Conservation (phyloP, 768 basidiomycete species). For the Tylopilus vinaceipallidus region DNA sequence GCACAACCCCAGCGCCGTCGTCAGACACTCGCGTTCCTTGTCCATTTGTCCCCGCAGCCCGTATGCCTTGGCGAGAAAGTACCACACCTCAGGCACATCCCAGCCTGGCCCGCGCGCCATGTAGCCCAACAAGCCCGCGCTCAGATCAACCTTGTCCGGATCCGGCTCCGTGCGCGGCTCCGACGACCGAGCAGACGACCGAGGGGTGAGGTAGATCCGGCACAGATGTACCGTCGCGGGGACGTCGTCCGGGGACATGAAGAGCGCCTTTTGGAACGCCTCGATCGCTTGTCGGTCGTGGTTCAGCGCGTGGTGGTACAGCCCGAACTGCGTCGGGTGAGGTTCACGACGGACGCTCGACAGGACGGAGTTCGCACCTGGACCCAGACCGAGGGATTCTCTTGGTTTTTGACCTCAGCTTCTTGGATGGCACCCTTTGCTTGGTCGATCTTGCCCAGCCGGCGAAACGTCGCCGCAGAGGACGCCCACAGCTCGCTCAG, state of each 20-base stretch:
- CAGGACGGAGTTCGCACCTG: constrained; percentile 56
- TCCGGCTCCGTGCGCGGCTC: constrained; percentile 22
- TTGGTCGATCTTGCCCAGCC: constrained; percentile 87
- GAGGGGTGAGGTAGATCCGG: constrained; percentile 60
- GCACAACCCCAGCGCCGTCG: constrained; percentile 61
- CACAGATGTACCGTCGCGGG: constrained; percentile 77
- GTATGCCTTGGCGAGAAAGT: constrained; percentile 80
- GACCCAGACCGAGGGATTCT: constrained; percentile 90
- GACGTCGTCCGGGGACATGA: constrained; percentile 78
- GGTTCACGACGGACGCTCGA: background rate
- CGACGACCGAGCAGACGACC: constrained; percentile 17
- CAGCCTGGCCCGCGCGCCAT: constrained; percentile 79
- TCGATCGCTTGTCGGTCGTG: constrained; percentile 64
- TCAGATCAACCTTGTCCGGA: constrained; percentile 66
- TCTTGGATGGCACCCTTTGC: constrained; percentile 90
- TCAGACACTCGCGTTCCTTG: constrained; percentile 72
- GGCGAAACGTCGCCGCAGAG: constrained; percentile 90
- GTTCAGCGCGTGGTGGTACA: constrained; percentile 64
- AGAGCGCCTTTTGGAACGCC: constrained; percentile 85
- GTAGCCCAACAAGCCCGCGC: constrained; percentile 75
- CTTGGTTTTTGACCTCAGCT: constrained; percentile 85
- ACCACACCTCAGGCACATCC: constrained; percentile 96
- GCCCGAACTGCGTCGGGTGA: constrained; percentile 52
- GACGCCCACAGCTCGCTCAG: constrained; percentile 90
- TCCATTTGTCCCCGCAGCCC: constrained; percentile 70